Base-by-base conservation (phyloP, 495 filamentous ascomycete species). In the Aspergillus sclerotioniger region DNA sequence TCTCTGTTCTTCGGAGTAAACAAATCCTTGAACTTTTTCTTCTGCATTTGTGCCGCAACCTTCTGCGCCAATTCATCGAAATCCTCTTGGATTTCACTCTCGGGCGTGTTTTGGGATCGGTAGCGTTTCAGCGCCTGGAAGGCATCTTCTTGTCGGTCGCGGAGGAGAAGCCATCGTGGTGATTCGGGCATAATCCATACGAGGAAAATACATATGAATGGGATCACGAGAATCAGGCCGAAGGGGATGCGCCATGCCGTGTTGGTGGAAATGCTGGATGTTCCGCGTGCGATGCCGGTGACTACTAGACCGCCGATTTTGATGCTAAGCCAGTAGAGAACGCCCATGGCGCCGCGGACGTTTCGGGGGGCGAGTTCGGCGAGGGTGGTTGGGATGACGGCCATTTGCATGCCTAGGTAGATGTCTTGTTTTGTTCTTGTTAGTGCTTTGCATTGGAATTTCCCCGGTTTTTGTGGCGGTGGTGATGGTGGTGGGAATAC, bases 181-280 rank as follows among this genome's bases (percentile, higher is more conserved):
- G 46, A 51, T 21, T 61, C 58, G 17, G 58, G 58, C 9, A 56
- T n/a, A 41, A 61, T 56, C 35, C 49, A 61, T 5, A 56, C 44
- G 6, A 33, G 46, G 8, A 9, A 6, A 1, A 51, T 35, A 17
- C 56, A 35, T 5, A 56, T 61, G 47, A 12, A 28, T 17, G 58
- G 58, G 8, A 61, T 17, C 19, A 61, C 28, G n/a, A 44, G 50
- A 25, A 56, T 52, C n/a, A 61, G 16, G 13, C 53, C 58, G 3
- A 61, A 39, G 3, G 58, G 58, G 46, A 61, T 53, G 2, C 53
- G 35, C 58, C 58, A 61, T 15, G 58, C 58, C 13, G 31, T 9
- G 20, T 56, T 50, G 45, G 20, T 35, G 0, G 16, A 8, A 6
- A 56, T 48, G n/a, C 31, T 16, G 17, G 32, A 47, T 6, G 54